Evolutionary conservation across 352 stramenopile species (phyloP).

Genomic region (Phytophthora pinifolia): DNA sequence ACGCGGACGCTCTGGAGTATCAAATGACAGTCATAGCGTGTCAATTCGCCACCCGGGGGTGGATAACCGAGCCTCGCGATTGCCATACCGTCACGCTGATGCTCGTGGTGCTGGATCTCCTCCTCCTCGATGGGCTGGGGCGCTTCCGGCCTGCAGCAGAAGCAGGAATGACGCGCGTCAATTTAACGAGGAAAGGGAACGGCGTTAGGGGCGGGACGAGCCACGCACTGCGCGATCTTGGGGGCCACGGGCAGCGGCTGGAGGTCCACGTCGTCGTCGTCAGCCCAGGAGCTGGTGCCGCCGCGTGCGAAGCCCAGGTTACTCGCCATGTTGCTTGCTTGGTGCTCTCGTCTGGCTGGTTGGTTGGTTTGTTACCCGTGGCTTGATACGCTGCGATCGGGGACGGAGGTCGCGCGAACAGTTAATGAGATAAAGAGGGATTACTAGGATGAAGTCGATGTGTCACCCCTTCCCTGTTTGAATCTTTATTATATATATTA

Average conservation of each 20-base stretch:
- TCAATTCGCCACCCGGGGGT: neutral
- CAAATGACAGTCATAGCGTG: neutral
- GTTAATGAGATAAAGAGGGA: neutral
- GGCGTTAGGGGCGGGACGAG: neutral
- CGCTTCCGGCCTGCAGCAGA: slow-evolving; percentile 26
- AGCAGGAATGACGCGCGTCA: slow-evolving; percentile 12
- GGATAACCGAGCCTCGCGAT: too few relatives aligned
- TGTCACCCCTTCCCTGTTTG: slow-evolving; percentile 8
- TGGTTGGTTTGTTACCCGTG: slow-evolving; percentile 21
- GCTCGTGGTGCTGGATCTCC: slow-evolving; percentile 35
- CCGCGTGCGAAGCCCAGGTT: slow-evolving; percentile 52
- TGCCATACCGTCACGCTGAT: slow-evolving; percentile 30
- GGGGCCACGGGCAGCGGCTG: slow-evolving; percentile 41
- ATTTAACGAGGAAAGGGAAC: neutral
- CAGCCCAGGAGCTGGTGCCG: slow-evolving; percentile 72
- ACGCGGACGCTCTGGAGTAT: slow-evolving; percentile 20
- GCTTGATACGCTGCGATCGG: neutral
- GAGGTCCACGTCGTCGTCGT: slow-evolving; percentile 74
- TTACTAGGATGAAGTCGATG: neutral
- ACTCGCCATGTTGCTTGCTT: slow-evolving; percentile 50
- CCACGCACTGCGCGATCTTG: slow-evolving; percentile 50
- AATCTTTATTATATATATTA: neutral
- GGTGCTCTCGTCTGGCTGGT: slow-evolving; percentile 15
- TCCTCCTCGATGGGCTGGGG: slow-evolving; percentile 42
- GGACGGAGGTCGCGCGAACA: slow-evolving; percentile 18